These are phyloP conservation scores for Exserohilum turcica DNA, from an alignment of 2,329 filamentous ascomycete genomes.

Conservation along the genomic window DNA sequence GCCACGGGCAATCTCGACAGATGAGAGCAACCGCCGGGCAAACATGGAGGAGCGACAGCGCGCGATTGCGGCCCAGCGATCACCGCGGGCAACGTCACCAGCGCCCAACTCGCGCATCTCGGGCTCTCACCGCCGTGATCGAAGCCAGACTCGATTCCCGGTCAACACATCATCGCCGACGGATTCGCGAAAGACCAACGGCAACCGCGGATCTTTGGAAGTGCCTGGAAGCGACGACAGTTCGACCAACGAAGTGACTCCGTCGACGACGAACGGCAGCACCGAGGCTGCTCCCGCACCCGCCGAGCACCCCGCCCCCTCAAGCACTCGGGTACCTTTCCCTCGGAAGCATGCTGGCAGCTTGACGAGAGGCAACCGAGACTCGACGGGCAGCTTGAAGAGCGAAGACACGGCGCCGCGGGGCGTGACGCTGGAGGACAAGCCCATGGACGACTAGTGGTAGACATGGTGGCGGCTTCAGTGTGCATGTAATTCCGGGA, in stretches of 20 bases:
- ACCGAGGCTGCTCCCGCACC: slow-evolving; percentile 29
- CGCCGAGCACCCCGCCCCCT: slow-evolving; percentile 39
- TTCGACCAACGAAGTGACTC: slow-evolving; percentile 40
- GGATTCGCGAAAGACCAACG: slow-evolving; percentile 58
- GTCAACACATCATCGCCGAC: slow-evolving; percentile 64
- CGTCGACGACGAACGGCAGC: slow-evolving; percentile 47
- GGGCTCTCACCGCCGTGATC: slow-evolving; percentile 67
- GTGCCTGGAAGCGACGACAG: slow-evolving; percentile 69
- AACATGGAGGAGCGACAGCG: slow-evolving; percentile 93
- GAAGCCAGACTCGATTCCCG: slow-evolving; percentile 82
- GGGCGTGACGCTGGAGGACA: slow-evolving; percentile 73
- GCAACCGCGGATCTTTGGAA: slow-evolving; percentile 73
- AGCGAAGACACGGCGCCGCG: slow-evolving; percentile 52
- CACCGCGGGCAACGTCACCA: slow-evolving; percentile 72
- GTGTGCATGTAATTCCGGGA: slow-evolving; percentile 8
- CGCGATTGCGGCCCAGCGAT: slow-evolving; percentile 70
- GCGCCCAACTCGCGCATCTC: slow-evolving; percentile 59
- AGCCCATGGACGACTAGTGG: slow-evolving; percentile 74
- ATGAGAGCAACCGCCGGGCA: slow-evolving; percentile 92
- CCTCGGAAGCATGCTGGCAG: slow-evolving; percentile 45
- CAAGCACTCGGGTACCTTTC: slow-evolving; percentile 43
- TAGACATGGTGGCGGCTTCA: slow-evolving; percentile 15
- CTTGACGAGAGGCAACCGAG: slow-evolving; percentile 43
- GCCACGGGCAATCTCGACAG: slow-evolving; percentile 86
- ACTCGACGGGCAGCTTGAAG: slow-evolving; percentile 49